Evolutionary conservation across 441 rosid genomes (phyloP), one percentile per base, ranked within the genome.

Genomic region (Rhodomyrtus psidioides): DNA sequence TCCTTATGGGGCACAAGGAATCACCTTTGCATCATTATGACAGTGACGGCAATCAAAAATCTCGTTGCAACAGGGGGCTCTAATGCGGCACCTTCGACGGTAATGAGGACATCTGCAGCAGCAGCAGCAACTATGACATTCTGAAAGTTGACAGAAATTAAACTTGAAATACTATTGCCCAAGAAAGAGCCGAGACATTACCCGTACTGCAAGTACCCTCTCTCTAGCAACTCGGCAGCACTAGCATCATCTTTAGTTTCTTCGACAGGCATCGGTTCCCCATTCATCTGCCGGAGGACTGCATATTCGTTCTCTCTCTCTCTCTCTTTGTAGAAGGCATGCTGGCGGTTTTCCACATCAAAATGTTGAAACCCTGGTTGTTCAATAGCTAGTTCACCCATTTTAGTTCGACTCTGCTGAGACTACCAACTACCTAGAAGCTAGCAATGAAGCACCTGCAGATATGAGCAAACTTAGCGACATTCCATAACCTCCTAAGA

Each of bases 51-150:
- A 97, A 92, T 92, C 95, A 91, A 94, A 95, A 51, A 94, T 84
- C 91, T 94, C 97, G 79, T 90, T 91, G 85, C 99, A 97, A 89
- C 98, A 97, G 82, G 99, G 99, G 83, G 98, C 97, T 92, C 92
- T 94, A 84, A 97, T 92, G 86, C 88, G 89, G 84, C 98, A 97
- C 86, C 97, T 93, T 89, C 98, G 86, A 55, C 89, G 91, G 88
- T 95, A 97, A 88, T 96, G 98, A 13, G 90, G 87, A 87, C 98
- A 97, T 84, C 98, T 97, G 91, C 88, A 91, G 83, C 85, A 53
- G 83, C 85, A 53, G 83, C 83, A 42, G 44, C 51, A 53, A 83
- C 19, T 82, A 82, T 27, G 44, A 83, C 74, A 82, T 65, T 58
- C 58, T n/a, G 54, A 83, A 53, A 44, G 27, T 15, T 83, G n/a